A percentile compares a stretch with the other conserved stretches of the same genome.
Conservation (phyloP, 345 rosid genomes). For the Litchi chinensis region DNA sequence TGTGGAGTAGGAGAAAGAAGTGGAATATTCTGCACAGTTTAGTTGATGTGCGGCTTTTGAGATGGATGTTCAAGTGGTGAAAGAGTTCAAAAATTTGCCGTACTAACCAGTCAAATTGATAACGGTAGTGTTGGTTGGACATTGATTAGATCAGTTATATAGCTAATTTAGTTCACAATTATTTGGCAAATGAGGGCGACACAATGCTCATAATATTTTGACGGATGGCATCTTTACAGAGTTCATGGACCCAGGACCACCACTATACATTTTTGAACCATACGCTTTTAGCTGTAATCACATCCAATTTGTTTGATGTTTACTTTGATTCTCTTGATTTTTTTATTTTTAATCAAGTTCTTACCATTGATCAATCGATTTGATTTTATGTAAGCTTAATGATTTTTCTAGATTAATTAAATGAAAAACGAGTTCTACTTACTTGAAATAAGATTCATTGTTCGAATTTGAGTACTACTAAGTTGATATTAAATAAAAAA, state of each 20-base stretch:
- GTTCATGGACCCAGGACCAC: conserved; percentile 1
- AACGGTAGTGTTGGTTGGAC: background rate
- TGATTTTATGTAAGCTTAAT: no score
- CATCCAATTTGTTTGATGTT: background rate
- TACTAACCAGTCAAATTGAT: background rate
- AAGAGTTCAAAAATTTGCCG: background rate
- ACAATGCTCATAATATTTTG: background rate
- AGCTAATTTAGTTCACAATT: background rate
- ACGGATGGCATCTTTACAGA: conserved; percentile 22
- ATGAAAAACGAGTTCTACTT: no score
- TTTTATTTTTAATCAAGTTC: no score
- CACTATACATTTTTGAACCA: background rate
- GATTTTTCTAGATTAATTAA: no score
- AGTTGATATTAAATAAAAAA: no score
- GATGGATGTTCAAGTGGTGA: no score
- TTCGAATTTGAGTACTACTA: no score
- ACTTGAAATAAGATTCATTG: no score
- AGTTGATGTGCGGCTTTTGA: background rate
- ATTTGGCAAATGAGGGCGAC: conserved; percentile 2
- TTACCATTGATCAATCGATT: no score
- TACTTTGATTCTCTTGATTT: no score
- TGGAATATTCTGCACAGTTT: no score
- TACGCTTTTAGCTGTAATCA: background rate
- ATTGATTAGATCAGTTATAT: background rate
- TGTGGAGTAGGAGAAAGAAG: no score